Conservation (phyloP, 148 eudicot genomes). For the Polygonum aviculare region DNA sequence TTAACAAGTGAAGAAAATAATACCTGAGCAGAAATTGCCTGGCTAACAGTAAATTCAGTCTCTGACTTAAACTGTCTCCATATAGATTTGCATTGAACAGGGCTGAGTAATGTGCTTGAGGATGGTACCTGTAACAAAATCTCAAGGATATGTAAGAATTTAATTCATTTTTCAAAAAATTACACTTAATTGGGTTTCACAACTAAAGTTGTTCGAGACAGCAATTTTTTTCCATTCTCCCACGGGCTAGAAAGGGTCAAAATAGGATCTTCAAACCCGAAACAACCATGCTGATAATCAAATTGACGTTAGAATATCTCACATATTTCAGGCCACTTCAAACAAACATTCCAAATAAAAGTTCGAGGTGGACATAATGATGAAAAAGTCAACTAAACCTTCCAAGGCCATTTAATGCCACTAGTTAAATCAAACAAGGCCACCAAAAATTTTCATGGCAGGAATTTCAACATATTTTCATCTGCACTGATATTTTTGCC, state of each 20-base stretch:
- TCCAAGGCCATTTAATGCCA: not conserved
- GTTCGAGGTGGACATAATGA: not conserved
- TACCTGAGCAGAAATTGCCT: conserved; percentile 99
- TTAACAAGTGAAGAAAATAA: conserved; percentile 8
- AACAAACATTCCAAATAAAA: not conserved
- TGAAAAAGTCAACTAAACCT: not conserved
- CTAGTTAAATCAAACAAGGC: not conserved
- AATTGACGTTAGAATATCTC: not conserved
- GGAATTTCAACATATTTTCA: not conserved
- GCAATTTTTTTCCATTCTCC: not conserved
- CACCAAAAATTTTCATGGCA: not conserved
- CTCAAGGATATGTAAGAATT: not conserved
- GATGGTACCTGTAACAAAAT: conserved; percentile 55
- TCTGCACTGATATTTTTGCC: not conserved
- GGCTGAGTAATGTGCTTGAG: conserved; percentile 77
- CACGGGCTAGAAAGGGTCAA: not conserved
- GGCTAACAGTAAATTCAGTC: conserved; percentile 92
- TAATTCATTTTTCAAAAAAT: not conserved
- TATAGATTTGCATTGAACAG: conserved; percentile 91
- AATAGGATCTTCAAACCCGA: not conserved
- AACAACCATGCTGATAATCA: not conserved
- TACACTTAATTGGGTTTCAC: not conserved
- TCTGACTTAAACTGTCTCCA: conserved; percentile 95
- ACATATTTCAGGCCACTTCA: not conserved
- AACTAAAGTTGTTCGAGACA: not conserved